Conservation (phyloP, 1,284 basidiomycete genomes). For the Porphyrellus sp. region DNA sequence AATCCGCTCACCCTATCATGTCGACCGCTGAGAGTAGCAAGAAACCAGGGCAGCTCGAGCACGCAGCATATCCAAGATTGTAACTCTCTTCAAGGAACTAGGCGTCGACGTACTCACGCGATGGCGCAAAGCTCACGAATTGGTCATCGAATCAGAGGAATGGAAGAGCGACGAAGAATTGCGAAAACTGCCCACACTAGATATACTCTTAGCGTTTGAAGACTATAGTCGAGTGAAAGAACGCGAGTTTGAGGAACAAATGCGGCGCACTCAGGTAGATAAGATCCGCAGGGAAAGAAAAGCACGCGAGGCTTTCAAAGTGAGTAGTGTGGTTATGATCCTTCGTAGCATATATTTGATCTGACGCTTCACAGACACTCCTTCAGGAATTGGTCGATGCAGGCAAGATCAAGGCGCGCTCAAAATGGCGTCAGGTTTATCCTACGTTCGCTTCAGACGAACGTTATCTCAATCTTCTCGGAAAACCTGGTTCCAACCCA, state of each 20-base stretch:
- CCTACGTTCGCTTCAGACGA: conserved; percentile 72
- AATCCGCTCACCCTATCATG: conserved; percentile 8
- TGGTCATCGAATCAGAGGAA: conserved; percentile 72
- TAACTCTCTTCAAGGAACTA: conserved; percentile 75
- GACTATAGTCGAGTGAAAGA: conserved; percentile 86
- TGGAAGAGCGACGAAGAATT: conserved; percentile 76
- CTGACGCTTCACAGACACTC: conserved; percentile 49
- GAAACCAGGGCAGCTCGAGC: conserved; percentile 71
- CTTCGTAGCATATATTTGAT: neutral
- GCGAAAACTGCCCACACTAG: conserved; percentile 78
- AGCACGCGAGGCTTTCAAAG: conserved; percentile 85
- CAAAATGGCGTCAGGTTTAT: conserved; percentile 90
- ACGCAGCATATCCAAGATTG: conserved; percentile 76
- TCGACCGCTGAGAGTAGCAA: conserved; percentile 46
- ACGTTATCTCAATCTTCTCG: conserved; percentile 84
- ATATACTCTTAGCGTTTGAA: conserved; percentile 89
- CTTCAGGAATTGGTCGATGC: conserved; percentile 65
- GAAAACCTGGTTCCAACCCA: conserved; percentile 89
- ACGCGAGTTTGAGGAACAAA: conserved; percentile 83
- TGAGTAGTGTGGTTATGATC: conserved; percentile 25
- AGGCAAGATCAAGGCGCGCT: conserved; percentile 74
- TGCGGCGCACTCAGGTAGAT: conserved; percentile 75
- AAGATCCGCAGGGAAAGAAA: conserved; percentile 81
- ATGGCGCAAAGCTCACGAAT: conserved; percentile 79
- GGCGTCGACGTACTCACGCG: conserved; percentile 86